phyloP scores from a whole-genome alignment of 1,139 yeast species.

The Hansenula lynferdii region DNA sequence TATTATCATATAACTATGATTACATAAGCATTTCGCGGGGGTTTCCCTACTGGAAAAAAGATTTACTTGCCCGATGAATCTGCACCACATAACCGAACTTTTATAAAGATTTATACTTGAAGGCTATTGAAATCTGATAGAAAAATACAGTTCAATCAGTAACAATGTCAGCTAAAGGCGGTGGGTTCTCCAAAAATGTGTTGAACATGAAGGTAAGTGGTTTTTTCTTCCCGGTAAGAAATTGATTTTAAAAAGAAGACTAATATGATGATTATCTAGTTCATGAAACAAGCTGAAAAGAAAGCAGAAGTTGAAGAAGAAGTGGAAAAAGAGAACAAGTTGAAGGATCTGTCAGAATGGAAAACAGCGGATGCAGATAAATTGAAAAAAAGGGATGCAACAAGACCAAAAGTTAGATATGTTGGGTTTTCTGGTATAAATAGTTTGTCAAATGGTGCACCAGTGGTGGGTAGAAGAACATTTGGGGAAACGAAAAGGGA shows the following conservation, averaged over 20 bases:
- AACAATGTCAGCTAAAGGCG: slow-evolving; percentile 10
- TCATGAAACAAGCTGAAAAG: slow-evolving; percentile 43
- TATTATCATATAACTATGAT: too few relatives aligned
- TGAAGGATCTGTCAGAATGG: slow-evolving; percentile 63
- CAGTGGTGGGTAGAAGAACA: slow-evolving; percentile 26
- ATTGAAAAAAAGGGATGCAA: slow-evolving; percentile 22
- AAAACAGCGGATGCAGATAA: slow-evolving; percentile 30
- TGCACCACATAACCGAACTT: not conserved
- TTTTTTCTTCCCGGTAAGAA: not conserved
- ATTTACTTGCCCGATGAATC: not conserved
- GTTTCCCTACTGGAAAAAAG: slow-evolving; percentile 1
- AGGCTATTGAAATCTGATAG: too few relatives aligned
- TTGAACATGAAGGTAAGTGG: slow-evolving; percentile 58
- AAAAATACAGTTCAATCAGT: not conserved
- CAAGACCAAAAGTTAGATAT: slow-evolving; percentile 27
- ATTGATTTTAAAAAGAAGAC: not conserved
- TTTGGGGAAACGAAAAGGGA: slow-evolving; percentile 17
- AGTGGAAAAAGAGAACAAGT: slow-evolving; percentile 33
- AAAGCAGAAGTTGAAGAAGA: slow-evolving; percentile 31
- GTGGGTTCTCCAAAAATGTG: slow-evolving; percentile 54
- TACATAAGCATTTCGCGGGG: not conserved
- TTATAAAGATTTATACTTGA: not conserved
- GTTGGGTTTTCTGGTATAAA: slow-evolving; percentile 48
- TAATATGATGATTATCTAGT: slow-evolving; percentile 27
- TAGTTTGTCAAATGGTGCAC: slow-evolving; percentile 5